phyloP scores from a whole-genome alignment of 2,329 filamentous ascomycete species.

The Alternaria ventricosa region DNA sequence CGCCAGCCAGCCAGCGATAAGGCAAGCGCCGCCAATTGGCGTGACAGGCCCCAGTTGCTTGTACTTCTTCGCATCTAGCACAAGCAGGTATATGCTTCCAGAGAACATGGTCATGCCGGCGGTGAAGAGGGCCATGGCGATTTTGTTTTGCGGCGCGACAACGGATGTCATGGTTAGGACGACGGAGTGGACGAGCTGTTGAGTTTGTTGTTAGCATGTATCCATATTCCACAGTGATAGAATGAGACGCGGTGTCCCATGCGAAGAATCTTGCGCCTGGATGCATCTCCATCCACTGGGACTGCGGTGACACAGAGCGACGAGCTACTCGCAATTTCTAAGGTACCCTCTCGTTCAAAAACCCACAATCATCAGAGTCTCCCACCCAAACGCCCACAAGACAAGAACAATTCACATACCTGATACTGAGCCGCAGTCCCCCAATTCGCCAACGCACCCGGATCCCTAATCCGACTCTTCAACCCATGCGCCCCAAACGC shows the following conservation, averaged over 20 bases:
- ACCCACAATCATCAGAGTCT: no score
- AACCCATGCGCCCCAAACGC: conserved; percentile 74
- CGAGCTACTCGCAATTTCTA: no score
- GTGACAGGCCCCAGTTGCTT: conserved; percentile 68
- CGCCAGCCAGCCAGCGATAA: conserved; percentile 70
- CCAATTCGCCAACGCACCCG: conserved; percentile 66
- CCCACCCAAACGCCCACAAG: no score
- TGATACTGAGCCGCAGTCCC: conserved; percentile 72
- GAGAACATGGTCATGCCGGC: conserved; percentile 72
- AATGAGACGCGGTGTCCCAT: background rate
- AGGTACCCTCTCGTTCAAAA: no score
- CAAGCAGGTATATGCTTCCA: conserved; percentile 69
- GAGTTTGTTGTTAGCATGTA: conserved; percentile 7
- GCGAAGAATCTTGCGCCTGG: background rate
- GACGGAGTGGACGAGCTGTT: conserved; percentile 70
- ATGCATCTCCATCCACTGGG: no score
- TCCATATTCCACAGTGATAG: background rate
- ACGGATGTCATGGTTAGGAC: conserved; percentile 64
- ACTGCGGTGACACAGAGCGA: no score
- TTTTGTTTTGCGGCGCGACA: conserved; percentile 60
- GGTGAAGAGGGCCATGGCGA: conserved; percentile 65
- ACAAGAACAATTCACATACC: conserved; percentile 45
- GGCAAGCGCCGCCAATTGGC: conserved; percentile 67
- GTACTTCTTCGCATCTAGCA: conserved; percentile 67
- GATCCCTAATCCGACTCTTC: conserved; percentile 66